Conservation (phyloP, 2,329 filamentous ascomycete genomes). For the Lachnellula arida region DNA sequence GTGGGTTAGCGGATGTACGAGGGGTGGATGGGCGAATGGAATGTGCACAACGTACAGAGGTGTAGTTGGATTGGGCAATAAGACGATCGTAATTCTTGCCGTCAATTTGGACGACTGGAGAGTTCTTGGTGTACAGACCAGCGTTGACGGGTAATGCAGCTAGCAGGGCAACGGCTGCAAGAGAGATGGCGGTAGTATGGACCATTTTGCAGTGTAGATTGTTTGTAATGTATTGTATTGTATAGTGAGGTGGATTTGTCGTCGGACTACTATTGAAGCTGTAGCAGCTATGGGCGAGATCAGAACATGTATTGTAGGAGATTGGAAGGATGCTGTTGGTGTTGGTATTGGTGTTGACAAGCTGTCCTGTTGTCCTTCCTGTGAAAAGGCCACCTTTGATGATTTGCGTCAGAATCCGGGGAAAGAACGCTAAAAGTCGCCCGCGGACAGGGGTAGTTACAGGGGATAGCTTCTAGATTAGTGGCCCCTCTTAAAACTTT, state of each 20-base stretch:
- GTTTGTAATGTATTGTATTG: background rate
- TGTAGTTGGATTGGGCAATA: conserved; percentile 86
- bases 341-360: conserved; percentile 15
- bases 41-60: conserved; percentile 57
- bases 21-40: background rate
- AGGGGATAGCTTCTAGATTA: no score
- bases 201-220: conserved; percentile 42
- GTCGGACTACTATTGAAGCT: conserved; percentile 19
- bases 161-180: conserved; percentile 55
- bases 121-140: conserved; percentile 79
- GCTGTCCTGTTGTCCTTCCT: conserved; percentile 15
- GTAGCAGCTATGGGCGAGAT: conserved; percentile 18
- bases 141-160: conserved; percentile 61
- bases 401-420: conserved; percentile 19
- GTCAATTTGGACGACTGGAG: conserved; percentile 79
- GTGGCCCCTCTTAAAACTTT: no score
- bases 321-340: conserved; percentile 2
- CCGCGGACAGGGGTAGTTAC: background rate
- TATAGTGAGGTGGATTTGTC: background rate
- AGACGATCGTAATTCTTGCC: conserved; percentile 74
- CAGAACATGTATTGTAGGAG: background rate
- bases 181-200: conserved; percentile 47
- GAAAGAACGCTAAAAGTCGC: conserved; percentile 7
- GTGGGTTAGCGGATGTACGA: conserved; percentile 2
- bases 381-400: conserved; percentile 21